Evolutionary conservation across 345 rosid species (phyloP), one percentile per base, ranked within the genome.

Genomic region (Acer negundo): DNA sequence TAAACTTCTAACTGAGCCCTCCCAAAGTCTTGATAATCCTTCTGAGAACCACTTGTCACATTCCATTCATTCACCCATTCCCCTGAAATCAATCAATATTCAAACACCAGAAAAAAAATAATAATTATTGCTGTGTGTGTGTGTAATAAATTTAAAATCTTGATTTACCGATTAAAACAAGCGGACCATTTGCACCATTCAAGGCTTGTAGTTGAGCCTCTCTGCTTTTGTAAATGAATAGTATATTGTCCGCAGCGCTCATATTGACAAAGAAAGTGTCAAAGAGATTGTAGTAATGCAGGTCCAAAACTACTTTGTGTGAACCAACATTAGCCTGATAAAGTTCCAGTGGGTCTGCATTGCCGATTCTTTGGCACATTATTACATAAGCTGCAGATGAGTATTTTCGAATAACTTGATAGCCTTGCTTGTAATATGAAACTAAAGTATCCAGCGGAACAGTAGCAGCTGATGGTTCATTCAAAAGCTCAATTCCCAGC

Each of bases 41-140:
- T 59, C 80, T 81, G 87, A 20, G 94, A 86, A 51, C 84, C 94
- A 31, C 38, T 80, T 8, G 85, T 74, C 75, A 86, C 88, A 67
- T 86, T 82, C 97, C 97, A 90, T 77, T 92, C 94, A 42, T 92
- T 92, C 55, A 89, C 92, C 97, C 97, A 92, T 77, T 92, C 97
- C 65, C 97, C 97, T 92, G 84, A 78, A 80, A 44, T 59, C 75
- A 63, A 28, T 20, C 26, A 38, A 38, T 40, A 12, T 55, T 22
- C 19, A 47, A 24, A 47, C 28, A 31, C 22, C 12, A 2, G 38
- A 72, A 3, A 13, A 22, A 51, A n/a, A n/a, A n/a, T n/a, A 40
- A 28, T 28, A 28, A 40, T 40, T 20, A 4, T n/a, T n/a, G n/a
- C n/a, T n/a, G n/a, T n/a, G n/a, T n/a, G 23, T 56, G 22, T 56